phyloP scores from a whole-genome alignment of 345 rosid species.

The Salix viminalis region DNA sequence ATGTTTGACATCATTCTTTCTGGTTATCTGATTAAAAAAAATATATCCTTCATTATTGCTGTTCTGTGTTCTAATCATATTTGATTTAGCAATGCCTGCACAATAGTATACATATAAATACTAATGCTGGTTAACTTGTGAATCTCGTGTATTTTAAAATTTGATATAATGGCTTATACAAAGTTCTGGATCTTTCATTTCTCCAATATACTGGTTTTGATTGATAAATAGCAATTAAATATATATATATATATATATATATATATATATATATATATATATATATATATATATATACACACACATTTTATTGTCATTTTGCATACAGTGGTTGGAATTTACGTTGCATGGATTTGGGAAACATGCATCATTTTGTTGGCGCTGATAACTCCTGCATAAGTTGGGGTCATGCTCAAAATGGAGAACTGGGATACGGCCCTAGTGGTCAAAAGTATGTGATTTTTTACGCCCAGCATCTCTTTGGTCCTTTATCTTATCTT shows the following conservation, averaged over 20 bases:
- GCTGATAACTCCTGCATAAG: constrained; percentile 97
- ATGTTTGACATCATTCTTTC: neutral
- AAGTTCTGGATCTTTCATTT: neutral
- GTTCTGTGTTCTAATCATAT: neutral
- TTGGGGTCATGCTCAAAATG: constrained; percentile 93
- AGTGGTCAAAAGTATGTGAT: constrained; percentile 71
- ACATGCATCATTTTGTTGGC: constrained; percentile 95
- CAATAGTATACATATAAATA: neutral
- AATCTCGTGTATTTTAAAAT: neutral
- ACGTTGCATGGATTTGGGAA: constrained; percentile 97
- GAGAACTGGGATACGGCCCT: constrained; percentile 98
- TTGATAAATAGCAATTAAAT: neutral
- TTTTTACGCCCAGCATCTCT: neutral
- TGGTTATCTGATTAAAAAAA: neutral
- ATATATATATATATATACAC: no score
- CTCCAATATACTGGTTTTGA: neutral
- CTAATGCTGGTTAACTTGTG: neutral
- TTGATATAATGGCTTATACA: neutral
- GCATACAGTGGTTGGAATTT: constrained; percentile 85
- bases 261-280: no score
- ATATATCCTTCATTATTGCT: neutral
- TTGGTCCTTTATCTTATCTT: neutral
- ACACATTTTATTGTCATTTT: constrained; percentile 3
- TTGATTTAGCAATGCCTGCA: neutral
- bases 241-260: no score